Evolutionary conservation across 2,329 filamentous ascomycete genomes (phyloP).

Genomic region (Plenodomus biglobosus): DNA sequence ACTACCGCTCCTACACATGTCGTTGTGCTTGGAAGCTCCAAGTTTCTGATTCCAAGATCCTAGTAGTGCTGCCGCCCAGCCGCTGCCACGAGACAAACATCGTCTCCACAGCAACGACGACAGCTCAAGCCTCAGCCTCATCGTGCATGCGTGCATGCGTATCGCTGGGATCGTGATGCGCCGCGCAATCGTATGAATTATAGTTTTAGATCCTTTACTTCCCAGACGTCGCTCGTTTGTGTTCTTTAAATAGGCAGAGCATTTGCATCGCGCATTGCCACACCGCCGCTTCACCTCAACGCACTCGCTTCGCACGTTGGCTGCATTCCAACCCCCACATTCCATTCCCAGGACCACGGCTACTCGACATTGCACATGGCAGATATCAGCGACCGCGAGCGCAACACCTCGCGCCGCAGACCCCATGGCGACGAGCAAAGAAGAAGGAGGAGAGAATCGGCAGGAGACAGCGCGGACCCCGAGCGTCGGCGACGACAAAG

Average conservation of each 20-base stretch:
- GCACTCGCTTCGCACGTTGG: background rate
- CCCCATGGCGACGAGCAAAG: constrained; percentile 33
- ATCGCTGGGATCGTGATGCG: background rate
- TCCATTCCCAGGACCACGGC: constrained; percentile 3
- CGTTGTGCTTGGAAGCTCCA: too few relatives aligned
- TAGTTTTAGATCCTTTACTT: background rate
- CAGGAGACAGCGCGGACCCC: constrained; percentile 25
- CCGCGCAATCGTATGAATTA: background rate
- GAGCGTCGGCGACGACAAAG: constrained; percentile 9
- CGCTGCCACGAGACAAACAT: constrained; percentile 30
- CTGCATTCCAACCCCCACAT: constrained; percentile 18
- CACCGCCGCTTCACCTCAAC: too few relatives aligned
- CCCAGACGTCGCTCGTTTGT: background rate
- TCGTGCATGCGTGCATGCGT: constrained; percentile 1
- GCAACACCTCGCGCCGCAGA: constrained; percentile 24
- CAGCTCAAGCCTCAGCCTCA: constrained; percentile 20
- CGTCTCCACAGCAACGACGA: constrained; percentile 35
- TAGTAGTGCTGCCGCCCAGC: constrained; percentile 28
- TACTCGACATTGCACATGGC: background rate
- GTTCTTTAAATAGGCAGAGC: background rate
- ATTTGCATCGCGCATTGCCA: constrained; percentile 13
- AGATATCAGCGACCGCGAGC: constrained; percentile 22
- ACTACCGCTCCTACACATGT: too few relatives aligned
- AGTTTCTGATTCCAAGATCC: constrained; percentile 11
- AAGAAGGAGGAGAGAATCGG: constrained; percentile 32